phyloP scores from a whole-genome alignment of 1,284 basidiomycete species.

The Schizophyllum commune region DNA sequence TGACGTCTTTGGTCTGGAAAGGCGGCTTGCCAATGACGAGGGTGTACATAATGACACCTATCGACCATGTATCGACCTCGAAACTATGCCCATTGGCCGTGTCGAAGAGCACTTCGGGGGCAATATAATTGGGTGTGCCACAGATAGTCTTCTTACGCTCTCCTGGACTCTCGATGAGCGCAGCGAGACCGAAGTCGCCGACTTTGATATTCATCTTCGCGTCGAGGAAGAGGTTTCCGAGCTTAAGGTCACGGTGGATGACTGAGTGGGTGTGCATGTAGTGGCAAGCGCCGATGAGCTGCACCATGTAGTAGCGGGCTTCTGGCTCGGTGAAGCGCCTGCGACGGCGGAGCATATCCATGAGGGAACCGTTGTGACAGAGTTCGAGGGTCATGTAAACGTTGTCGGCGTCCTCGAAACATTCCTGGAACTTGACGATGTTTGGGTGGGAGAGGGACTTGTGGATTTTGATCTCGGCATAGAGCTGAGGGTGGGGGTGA shows the following conservation, averaged over 20 bases:
- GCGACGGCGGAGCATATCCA: conserved; percentile 89
- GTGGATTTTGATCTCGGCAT: conserved; percentile 98
- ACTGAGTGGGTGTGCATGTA: conserved; percentile 97
- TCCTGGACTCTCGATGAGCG: conserved; percentile 91
- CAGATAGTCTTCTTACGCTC: conserved; percentile 99
- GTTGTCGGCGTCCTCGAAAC: conserved; percentile 93
- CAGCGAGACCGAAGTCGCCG: conserved; percentile 95
- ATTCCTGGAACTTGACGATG: conserved; percentile 88
- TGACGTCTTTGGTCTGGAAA: conserved; percentile 97
- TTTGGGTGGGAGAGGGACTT: conserved; percentile 88
- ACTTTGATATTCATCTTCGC: conserved; percentile 92
- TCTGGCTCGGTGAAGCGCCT: conserved; percentile 90
- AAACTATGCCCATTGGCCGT: conserved; percentile 95
- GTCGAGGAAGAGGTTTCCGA: conserved; percentile 95
- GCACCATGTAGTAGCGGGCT: conserved; percentile 87
- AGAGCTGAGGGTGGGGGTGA: conserved; percentile 47
- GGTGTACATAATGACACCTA: conserved; percentile 96
- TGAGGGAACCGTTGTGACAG: conserved; percentile 80
- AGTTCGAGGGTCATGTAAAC: conserved; percentile 97
- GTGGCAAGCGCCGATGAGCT: conserved; percentile 91
- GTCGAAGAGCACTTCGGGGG: conserved; percentile 95
- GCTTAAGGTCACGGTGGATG: conserved; percentile 93
- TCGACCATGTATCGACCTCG: conserved; percentile 97
- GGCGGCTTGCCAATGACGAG: conserved; percentile 91
- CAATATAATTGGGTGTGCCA: conserved; percentile 98